Conservation (phyloP, 306 rosid genomes). For the Albizia julibrissin region DNA sequence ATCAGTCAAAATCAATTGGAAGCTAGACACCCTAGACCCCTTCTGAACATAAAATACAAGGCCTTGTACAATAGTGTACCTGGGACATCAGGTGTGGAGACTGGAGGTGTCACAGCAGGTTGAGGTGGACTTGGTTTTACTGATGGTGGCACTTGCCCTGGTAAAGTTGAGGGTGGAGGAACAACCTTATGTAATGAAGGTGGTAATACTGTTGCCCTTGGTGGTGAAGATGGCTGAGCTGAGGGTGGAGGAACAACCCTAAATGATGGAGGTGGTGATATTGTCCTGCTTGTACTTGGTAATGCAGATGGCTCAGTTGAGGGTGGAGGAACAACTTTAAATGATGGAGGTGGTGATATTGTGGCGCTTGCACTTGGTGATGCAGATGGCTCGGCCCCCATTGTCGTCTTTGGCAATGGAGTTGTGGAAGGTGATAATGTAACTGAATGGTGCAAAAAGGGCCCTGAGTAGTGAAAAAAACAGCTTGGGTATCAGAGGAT, state of each 20-base stretch:
- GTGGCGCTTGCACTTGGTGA: slow-evolving; percentile 53
- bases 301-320: slow-evolving; percentile 32
- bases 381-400: slow-evolving; percentile 46
- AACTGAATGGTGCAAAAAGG: slow-evolving; percentile 47
- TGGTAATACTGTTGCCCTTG: slow-evolving; percentile 4
- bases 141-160: slow-evolving; percentile 41
- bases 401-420: slow-evolving; percentile 41
- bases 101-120: slow-evolving; percentile 43
- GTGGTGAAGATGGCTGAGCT: neutral
- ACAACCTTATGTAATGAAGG: slow-evolving; percentile 40
- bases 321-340: neutral
- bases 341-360: slow-evolving; percentile 25
- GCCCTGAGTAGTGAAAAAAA: slow-evolving; percentile 51
- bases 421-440: slow-evolving; percentile 45
- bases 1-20: slow-evolving; percentile 20
- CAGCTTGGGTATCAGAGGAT: slow-evolving; percentile 26
- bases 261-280: slow-evolving; percentile 26
- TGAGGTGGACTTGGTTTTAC: slow-evolving; percentile 40
- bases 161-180: slow-evolving; percentile 49
- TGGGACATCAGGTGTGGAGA: slow-evolving; percentile 50
- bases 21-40: neutral
- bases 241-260: neutral
- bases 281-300: slow-evolving; percentile 47
- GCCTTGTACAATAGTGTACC: slow-evolving; percentile 53
- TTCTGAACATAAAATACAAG: neutral